Evolutionary conservation across 2,329 filamentous ascomycete species (phyloP).

Genomic region (Neopestalotiopsis clavispora): DNA sequence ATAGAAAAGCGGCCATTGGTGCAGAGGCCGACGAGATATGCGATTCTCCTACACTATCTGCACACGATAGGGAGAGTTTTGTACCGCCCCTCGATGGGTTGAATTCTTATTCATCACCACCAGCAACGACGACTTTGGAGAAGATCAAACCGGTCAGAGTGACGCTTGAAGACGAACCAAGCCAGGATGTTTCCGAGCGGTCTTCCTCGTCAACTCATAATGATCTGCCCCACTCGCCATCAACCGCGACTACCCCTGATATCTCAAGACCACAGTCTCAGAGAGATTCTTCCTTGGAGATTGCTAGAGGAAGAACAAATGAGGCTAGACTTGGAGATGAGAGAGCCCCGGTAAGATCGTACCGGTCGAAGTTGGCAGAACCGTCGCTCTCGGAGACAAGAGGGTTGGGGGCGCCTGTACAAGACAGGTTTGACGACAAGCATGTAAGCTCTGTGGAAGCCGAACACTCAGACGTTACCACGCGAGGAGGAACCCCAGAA

Average conservation of each 20-base stretch:
- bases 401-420: neutral
- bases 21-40: neutral
- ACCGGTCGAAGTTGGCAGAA: constrained; percentile 3
- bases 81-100: constrained; percentile 34
- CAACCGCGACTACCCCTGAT: constrained; percentile 44
- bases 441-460: neutral
- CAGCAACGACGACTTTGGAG: constrained; percentile 23
- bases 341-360: constrained; percentile 16
- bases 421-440: neutral
- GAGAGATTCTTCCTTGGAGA: constrained; percentile 34
- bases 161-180: constrained; percentile 31
- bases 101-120: constrained; percentile 30
- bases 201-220: constrained; percentile 49
- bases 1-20: neutral
- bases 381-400: neutral
- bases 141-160: constrained; percentile 26
- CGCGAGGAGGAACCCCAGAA: neutral
- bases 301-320: constrained; percentile 14
- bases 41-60: constrained; percentile 30
- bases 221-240: constrained; percentile 43
- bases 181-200: constrained; percentile 38
- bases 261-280: constrained; percentile 48
- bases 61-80: constrained; percentile 35
- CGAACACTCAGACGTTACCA: neutral
- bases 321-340: constrained; percentile 22